Conservation (phyloP, 805 yeast genomes). For the Kazachstania taianensis region DNA sequence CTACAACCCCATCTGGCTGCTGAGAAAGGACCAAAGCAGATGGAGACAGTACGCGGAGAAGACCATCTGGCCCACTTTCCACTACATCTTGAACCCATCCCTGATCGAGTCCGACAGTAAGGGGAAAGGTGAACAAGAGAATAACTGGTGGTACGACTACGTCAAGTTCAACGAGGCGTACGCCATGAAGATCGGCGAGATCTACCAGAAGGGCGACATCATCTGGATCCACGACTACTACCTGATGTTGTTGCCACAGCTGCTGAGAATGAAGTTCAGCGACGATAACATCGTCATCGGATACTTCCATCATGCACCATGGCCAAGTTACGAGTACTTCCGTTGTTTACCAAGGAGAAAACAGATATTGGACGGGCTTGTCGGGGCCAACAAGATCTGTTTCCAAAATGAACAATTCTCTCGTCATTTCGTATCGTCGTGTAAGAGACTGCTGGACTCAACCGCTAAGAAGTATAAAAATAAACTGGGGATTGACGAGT, state of each 20-base stretch:
- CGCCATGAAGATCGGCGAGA: constrained; percentile 60
- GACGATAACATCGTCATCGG: constrained; percentile 53
- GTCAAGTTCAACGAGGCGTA: constrained; percentile 86
- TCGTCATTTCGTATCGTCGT: constrained; percentile 83
- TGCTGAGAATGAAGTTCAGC: constrained; percentile 58
- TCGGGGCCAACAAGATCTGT: constrained; percentile 79
- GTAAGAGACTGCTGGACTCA: constrained; percentile 78
- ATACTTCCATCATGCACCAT: constrained; percentile 79
- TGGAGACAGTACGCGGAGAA: constrained; percentile 91
- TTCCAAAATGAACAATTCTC: constrained; percentile 83
- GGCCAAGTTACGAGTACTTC: constrained; percentile 90
- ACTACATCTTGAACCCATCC: constrained; percentile 75
- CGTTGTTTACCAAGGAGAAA: constrained; percentile 77
- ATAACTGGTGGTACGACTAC: constrained; percentile 80
- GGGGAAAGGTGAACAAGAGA: constrained; percentile 38
- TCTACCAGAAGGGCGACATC: constrained; percentile 81
- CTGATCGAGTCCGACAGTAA: constrained; percentile 19
- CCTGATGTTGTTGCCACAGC: constrained; percentile 68
- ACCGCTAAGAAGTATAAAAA: constrained; percentile 38
- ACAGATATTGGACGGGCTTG: constrained; percentile 77
- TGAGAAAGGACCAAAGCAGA: constrained; percentile 63
- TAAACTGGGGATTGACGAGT: constrained; percentile 25
- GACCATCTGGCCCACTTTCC: constrained; percentile 89
- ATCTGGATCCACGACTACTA: constrained; percentile 92
- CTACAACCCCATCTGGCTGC: constrained; percentile 73